Evolutionary conservation across 2,329 filamentous ascomycete genomes (phyloP).

Genomic region (Apiospora koreana): DNA sequence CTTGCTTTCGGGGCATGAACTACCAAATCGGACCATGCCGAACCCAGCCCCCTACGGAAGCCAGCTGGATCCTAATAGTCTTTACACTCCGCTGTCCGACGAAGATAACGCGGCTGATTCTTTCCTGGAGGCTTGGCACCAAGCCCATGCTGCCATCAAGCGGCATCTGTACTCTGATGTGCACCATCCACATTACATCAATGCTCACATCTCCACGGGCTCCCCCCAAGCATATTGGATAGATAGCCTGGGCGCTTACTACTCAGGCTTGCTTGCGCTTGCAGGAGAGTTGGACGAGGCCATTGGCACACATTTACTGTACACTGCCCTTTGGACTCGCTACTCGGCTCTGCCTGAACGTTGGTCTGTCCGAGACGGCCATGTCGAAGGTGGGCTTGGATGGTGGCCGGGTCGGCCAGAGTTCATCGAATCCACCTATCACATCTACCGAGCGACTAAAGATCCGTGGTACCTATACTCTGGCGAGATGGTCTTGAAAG

Average conservation of each 20-base stretch:
- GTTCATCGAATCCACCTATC: constrained; percentile 95
- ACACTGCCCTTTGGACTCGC: constrained; percentile 90
- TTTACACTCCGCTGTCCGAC: constrained; percentile 61
- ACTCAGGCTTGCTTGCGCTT: constrained; percentile 82
- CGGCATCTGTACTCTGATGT: constrained; percentile 84
- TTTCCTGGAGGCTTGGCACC: constrained; percentile 82
- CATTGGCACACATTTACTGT: constrained; percentile 84
- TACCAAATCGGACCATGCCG: constrained; percentile 53
- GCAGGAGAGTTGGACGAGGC: constrained; percentile 91
- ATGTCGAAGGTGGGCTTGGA: constrained; percentile 81
- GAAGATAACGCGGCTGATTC: constrained; percentile 72
- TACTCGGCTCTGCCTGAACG: constrained; percentile 93
- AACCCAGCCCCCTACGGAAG: constrained; percentile 35
- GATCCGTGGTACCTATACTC: constrained; percentile 97
- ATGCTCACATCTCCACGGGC: constrained; percentile 85
- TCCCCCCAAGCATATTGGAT: constrained; percentile 92
- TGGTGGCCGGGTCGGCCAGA: constrained; percentile 98
- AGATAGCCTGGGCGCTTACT: constrained; percentile 93
- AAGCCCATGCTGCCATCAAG: constrained; percentile 84
- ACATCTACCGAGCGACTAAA: constrained; percentile 88
- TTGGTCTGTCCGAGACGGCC: constrained; percentile 84
- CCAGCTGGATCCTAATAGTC: constrained; percentile 65
- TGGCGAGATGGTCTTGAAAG: constrained; percentile 90
- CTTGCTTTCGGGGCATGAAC: constrained; percentile 74
- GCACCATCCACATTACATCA: constrained; percentile 90